Conservation (phyloP, 2,329 filamentous ascomycete genomes). For the Sphaerulina populicola region DNA sequence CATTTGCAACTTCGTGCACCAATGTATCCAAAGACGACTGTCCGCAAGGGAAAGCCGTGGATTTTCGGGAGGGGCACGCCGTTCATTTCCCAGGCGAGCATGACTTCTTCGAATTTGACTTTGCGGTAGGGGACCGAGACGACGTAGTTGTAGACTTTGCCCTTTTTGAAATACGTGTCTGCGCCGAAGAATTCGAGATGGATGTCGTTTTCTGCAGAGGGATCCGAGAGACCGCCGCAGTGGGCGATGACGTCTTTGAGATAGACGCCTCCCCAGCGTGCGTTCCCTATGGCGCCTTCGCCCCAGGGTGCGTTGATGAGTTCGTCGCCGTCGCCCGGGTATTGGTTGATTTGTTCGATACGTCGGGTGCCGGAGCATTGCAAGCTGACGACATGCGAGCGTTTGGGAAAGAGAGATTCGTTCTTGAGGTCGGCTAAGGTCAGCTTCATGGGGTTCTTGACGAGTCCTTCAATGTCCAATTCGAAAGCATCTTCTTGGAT, state of each 20-base stretch:
- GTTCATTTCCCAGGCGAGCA: constrained; percentile 55
- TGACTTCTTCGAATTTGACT: constrained; percentile 59
- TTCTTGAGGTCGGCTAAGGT: constrained; percentile 54
- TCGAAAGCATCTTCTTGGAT: constrained; percentile 51
- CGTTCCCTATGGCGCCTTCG: constrained; percentile 55
- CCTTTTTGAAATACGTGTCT: constrained; percentile 65
- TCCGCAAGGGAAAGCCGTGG: constrained; percentile 52
- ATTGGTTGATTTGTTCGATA: constrained; percentile 58
- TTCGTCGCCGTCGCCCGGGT: constrained; percentile 55
- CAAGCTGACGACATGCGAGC: constrained; percentile 52
- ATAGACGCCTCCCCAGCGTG: constrained; percentile 51
- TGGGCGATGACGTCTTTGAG: constrained; percentile 52
- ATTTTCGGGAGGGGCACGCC: constrained; percentile 54
- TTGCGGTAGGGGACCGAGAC: constrained; percentile 59
- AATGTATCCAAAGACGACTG: constrained; percentile 50
- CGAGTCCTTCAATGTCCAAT: constrained; percentile 52
- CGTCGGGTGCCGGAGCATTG: constrained; percentile 63
- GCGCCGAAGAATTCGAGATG: constrained; percentile 63
- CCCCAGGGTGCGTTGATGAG: constrained; percentile 40
- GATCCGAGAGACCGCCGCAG: constrained; percentile 52
- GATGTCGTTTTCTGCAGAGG: constrained; percentile 39
- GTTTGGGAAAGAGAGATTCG: constrained; percentile 52
- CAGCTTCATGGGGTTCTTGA: constrained; percentile 50
- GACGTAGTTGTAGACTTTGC: constrained; percentile 57
- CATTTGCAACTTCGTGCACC: constrained; percentile 63